phyloP scores from a whole-genome alignment of 441 rosid genomes.

The Populus hybrid region DNA sequence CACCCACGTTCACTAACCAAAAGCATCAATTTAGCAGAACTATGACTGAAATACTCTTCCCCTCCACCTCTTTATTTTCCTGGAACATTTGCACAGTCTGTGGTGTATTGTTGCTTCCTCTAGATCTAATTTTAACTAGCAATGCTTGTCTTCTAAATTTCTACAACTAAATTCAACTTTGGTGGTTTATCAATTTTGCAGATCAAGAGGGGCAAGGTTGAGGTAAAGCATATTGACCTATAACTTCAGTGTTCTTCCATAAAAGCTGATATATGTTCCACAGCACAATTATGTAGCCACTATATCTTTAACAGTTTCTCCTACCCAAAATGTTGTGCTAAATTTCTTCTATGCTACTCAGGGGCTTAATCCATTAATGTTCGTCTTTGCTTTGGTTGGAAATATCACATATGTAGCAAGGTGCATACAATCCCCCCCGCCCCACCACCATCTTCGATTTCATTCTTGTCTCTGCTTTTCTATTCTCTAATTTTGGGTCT shows the following conservation, averaged over 20 bases:
- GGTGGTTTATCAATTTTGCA: constrained; percentile 30
- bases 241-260: background rate
- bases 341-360: constrained; percentile 21
- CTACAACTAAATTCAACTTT: constrained; percentile 1
- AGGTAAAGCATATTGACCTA: constrained; percentile 41
- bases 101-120: background rate
- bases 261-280: background rate
- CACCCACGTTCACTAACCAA: too few relatives aligned
- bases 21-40: background rate
- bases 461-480: background rate
- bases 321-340: background rate
- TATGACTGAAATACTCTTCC: background rate
- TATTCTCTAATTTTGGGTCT: background rate
- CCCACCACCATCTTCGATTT: background rate
- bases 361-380: constrained; percentile 87
- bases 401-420: constrained; percentile 80
- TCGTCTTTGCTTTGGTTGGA: constrained; percentile 77
- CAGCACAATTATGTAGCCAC: background rate
- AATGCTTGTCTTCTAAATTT: background rate
- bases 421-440: constrained; percentile 26
- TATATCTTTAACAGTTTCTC: background rate
- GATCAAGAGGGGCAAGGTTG: constrained; percentile 79
- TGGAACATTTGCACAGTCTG: background rate
- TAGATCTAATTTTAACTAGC: background rate
- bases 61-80: background rate